phyloP scores from a whole-genome alignment of 305 asterid species.

The Solanum chacoense region DNA sequence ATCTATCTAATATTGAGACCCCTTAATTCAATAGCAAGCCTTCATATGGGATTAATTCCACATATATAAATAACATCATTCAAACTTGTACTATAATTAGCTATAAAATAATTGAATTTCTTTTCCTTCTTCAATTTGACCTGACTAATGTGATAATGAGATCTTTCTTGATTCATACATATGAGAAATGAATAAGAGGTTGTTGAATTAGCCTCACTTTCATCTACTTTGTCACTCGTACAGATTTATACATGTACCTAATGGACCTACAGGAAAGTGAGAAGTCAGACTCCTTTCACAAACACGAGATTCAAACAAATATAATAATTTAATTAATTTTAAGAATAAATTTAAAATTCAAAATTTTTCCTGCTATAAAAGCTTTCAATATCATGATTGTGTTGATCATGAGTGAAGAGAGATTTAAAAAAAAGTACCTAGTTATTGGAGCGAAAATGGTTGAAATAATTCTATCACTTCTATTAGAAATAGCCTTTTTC shows the following conservation, averaged over 20 bases:
- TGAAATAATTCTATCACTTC: not conserved
- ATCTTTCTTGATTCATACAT: not conserved
- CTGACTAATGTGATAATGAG: not conserved
- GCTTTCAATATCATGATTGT: not conserved
- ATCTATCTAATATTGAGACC: not conserved
- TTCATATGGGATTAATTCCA: not conserved
- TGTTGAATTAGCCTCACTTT: not conserved
- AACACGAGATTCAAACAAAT: not conserved
- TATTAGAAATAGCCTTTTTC: not conserved
- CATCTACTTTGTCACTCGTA: not conserved
- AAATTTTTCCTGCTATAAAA: not conserved
- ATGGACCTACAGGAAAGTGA: no score
- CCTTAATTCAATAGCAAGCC: not conserved
- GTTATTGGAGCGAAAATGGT: rapidly evolving
- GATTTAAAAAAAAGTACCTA: not conserved
- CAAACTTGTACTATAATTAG: not conserved
- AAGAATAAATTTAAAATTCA: not conserved
- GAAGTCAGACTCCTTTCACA: not conserved
- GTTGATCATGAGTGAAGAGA: not conserved
- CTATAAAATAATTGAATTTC: not conserved
- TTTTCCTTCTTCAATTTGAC: not conserved
- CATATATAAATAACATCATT: not conserved
- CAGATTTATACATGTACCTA: not conserved
- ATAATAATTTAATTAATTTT: not conserved
- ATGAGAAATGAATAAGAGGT: not conserved